Evolutionary conservation across 352 stramenopile species (phyloP).

Genomic region (Phytophthora niederhauseri): DNA sequence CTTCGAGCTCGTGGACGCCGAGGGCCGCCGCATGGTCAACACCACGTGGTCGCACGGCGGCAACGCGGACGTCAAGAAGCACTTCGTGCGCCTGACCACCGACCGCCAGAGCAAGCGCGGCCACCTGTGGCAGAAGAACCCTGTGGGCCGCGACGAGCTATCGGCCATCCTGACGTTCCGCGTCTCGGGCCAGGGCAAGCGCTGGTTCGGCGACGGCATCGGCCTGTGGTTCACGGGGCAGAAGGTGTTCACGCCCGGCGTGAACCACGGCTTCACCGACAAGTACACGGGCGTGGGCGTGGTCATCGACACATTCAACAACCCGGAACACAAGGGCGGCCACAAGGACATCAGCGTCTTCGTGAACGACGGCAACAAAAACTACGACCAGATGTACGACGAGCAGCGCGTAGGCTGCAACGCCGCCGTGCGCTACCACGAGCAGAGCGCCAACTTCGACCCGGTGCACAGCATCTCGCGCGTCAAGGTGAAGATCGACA

Average conservation of each 20-base stretch:
- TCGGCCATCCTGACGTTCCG: conserved; percentile 81
- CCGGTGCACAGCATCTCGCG: conserved; percentile 83
- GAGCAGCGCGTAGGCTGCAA: conserved; percentile 78
- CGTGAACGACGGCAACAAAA: conserved; percentile 83
- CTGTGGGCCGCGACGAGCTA: conserved; percentile 57
- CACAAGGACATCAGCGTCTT: conserved; percentile 88
- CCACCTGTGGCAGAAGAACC: conserved; percentile 76
- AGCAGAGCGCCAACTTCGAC: conserved; percentile 79
- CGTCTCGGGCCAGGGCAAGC: conserved; percentile 80
- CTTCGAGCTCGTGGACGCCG: conserved; percentile 70
- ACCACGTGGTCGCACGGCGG: conserved; percentile 78
- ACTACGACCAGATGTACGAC: conserved; percentile 65
- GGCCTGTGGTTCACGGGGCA: conserved; percentile 82
- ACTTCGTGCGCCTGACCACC: conserved; percentile 89
- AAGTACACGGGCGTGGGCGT: conserved; percentile 79
- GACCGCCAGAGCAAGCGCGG: conserved; percentile 88
- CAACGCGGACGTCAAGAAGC: conserved; percentile 80
- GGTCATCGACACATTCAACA: conserved; percentile 88
- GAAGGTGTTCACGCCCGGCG: conserved; percentile 54
- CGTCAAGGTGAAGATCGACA: conserved; percentile 78
- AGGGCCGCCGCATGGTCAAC: conserved; percentile 72
- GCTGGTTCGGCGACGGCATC: conserved; percentile 88
- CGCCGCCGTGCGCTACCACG: conserved; percentile 77
- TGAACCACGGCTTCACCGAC: conserved; percentile 82
- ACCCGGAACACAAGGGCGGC: conserved; percentile 80